Evolutionary conservation across 2,329 filamentous ascomycete species (phyloP).

Genomic region (Exophiala bonariae): DNA sequence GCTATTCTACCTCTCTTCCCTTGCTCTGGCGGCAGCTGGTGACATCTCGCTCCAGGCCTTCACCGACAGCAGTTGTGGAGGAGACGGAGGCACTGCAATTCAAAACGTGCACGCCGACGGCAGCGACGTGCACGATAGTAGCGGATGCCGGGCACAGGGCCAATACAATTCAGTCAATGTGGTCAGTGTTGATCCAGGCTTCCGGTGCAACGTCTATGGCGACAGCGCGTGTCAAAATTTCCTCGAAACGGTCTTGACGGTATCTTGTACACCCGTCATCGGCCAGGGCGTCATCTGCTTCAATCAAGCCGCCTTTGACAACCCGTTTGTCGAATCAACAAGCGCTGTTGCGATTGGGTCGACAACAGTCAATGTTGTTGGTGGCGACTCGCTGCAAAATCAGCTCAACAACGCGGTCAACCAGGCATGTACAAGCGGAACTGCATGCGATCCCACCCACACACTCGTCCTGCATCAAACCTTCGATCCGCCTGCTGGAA

Average conservation of each 20-base stretch:
- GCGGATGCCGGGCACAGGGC: background rate
- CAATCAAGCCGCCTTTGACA: constrained; percentile 2
- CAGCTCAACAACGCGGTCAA: background rate
- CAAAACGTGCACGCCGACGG: background rate
- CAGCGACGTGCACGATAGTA: background rate
- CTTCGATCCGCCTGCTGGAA: too few species aligned
- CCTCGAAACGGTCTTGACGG: background rate
- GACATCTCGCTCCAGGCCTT: constrained; percentile 15
- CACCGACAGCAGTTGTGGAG: constrained; percentile 3
- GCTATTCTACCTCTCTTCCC: background rate
- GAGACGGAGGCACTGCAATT: background rate
- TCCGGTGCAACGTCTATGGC: background rate
- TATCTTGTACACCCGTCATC: background rate
- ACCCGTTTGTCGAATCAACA: constrained; percentile 9
- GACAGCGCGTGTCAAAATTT: background rate
- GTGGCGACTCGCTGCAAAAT: too few species aligned
- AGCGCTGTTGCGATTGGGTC: background rate
- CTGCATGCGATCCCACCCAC: constrained; percentile 6
- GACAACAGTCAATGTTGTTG: too few species aligned
- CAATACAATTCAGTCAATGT: constrained; percentile 8
- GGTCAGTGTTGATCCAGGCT: background rate
- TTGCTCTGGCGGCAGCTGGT: too few species aligned
- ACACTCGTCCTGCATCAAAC: too few species aligned
- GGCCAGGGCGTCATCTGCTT: constrained; percentile 5
- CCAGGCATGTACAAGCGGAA: constrained; percentile 5